phyloP scores from a whole-genome alignment of 2,329 filamentous ascomycete genomes.

The Amphichorda felina region DNA sequence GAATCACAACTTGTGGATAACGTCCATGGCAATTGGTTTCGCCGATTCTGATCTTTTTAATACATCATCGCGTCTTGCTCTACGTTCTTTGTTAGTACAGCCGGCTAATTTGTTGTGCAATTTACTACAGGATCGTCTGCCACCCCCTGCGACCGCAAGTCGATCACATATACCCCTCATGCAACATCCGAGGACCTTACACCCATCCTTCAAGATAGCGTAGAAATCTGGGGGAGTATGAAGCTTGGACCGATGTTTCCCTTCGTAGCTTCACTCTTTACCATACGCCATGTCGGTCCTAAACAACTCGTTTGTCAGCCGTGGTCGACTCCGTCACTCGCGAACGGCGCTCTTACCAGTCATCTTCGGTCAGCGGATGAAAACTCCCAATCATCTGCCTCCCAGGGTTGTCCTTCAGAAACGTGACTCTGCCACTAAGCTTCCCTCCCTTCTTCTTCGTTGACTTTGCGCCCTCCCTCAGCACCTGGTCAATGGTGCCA shows the following conservation, averaged over 20 bases:
- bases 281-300: conserved; percentile 3
- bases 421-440: conserved; percentile 43
- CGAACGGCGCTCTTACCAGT: conserved; percentile 45
- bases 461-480: background rate
- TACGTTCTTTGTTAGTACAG: too few species aligned
- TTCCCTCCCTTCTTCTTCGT: background rate
- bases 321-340: too few species aligned
- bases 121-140: too few species aligned
- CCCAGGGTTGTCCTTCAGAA: conserved; percentile 64
- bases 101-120: too few species aligned
- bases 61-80: background rate
- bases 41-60: conserved; percentile 2
- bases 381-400: conserved; percentile 54
- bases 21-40: conserved; percentile 4
- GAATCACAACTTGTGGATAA: conserved; percentile 3
- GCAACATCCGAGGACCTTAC: too few species aligned
- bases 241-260: too few species aligned
- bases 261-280: too few species aligned
- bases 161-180: too few species aligned
- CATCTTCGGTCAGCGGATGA: conserved; percentile 60
- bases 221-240: too few species aligned
- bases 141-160: too few species aligned
- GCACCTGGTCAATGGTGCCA: background rate
- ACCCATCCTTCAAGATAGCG: too few species aligned
- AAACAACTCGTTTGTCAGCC: background rate